phyloP scores from a whole-genome alignment of 1,139 yeast genomes.

The Waltiozyma sp. region DNA sequence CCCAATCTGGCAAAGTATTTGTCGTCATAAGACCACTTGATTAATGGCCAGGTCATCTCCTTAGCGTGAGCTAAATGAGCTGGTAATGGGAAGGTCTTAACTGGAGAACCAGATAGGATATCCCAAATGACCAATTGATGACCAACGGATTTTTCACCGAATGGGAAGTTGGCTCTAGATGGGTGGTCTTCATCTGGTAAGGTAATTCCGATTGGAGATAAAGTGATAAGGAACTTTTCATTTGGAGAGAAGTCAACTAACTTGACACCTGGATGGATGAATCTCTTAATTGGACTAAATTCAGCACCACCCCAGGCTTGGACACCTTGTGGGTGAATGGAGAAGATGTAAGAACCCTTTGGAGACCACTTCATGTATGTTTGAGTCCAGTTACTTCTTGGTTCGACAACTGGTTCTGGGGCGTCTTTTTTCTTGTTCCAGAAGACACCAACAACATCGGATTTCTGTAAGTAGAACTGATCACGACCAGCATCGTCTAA shows the following conservation, averaged over 20 bases:
- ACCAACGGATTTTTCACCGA: constrained; percentile 81
- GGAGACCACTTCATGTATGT: constrained; percentile 88
- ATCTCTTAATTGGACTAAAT: constrained; percentile 65
- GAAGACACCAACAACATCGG: constrained; percentile 72
- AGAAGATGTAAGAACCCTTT: constrained; percentile 78
- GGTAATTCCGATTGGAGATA: constrained; percentile 75
- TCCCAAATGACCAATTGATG: constrained; percentile 95
- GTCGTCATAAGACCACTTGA: constrained; percentile 93
- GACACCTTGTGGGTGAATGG: constrained; percentile 90
- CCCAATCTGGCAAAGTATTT: constrained; percentile 92
- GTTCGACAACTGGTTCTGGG: constrained; percentile 71
- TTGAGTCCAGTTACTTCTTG: constrained; percentile 78
- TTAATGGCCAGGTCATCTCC: constrained; percentile 92
- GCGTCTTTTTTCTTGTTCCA: constrained; percentile 76
- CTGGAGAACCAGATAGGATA: constrained; percentile 69
- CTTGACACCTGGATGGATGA: constrained; percentile 83
- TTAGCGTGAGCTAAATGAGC: constrained; percentile 60
- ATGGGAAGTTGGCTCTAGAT: constrained; percentile 62
- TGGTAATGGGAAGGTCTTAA: constrained; percentile 84
- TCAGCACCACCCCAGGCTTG: constrained; percentile 93
- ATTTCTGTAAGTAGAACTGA: constrained; percentile 73
- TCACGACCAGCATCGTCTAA: constrained; percentile 86
- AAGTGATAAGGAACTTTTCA: constrained; percentile 82
- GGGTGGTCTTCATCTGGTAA: constrained; percentile 58
- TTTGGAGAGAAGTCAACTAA: constrained; percentile 87